Base-by-base conservation (phyloP, 2,329 filamentous ascomycete genomes). In the Talaromyces sp. region DNA sequence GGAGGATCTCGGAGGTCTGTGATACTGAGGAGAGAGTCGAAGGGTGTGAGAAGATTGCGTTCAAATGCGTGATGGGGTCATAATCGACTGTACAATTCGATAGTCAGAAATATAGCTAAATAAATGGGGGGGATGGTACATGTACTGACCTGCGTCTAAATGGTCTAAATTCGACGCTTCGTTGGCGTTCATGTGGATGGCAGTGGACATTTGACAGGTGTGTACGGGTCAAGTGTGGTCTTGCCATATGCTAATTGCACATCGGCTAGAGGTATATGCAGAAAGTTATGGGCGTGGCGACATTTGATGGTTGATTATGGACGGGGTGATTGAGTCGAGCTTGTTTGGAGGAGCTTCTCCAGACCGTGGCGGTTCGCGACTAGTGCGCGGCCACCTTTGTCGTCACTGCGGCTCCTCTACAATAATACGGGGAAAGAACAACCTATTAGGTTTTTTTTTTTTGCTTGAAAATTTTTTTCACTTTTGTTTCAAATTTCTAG, bases 61-160 rank as follows among this genome's bases (percentile, higher is more conserved):
- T 98, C 61, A 99, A 85, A 77, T 99, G 92, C 69, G 91, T 85
- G 74, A 98, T 89, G 59, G 95, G 92, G 75, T 98, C 89, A 79
- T 97, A 98, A 76, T 96, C 88, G 75, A 84, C 88, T 90, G 30
- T 23, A 8, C 8, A 4, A 53, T 12, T 23, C 10, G 3, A 27
- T 2, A 14, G 5, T 28, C 14, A 28, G 44, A 23, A 51, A 14
- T 51, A n/a, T 10, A 28, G 14, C 36, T 9, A 55, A 27, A 27
- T 8, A 58, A 40, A 59, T n/a, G 36, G 36, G 14, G 6, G 27
- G 9, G 40, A 34, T 5, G 16, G 18, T 14, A 54, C n/a, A 8
- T 54, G 61, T 61, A 61, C 72, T 70, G 71, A 78, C 78, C 78
- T 73, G 77, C 75, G 70, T 80, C 78, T 66, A 81, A 69, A 61